Percentiles rank a stretch among this genome's conserved stretches.
Evolutionary conservation across 2,329 filamentous ascomycete genomes (phyloP).

Genomic region (Trichothecium roseum): DNA sequence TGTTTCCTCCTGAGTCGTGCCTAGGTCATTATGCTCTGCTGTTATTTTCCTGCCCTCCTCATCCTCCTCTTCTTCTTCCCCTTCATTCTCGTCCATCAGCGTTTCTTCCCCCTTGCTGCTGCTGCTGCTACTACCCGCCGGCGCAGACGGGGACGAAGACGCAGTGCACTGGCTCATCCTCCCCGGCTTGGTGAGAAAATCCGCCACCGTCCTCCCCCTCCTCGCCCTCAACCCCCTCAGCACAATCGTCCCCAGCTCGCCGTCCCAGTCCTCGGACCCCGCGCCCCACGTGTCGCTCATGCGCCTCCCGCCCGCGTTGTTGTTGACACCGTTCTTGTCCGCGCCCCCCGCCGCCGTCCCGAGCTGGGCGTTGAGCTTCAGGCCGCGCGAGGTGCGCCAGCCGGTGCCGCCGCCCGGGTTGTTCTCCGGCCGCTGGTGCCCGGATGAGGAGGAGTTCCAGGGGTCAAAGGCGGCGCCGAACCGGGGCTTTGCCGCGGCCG

Average conservation of each 20-base stretch:
- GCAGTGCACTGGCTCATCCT: slow-evolving; percentile 29
- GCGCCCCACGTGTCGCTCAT: slow-evolving; percentile 56
- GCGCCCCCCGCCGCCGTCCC: slow-evolving; percentile 33
- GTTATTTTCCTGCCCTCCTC: slow-evolving; percentile 15
- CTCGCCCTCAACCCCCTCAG: slow-evolving; percentile 29
- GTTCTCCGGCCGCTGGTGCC: slow-evolving; percentile 70
- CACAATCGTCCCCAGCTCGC: slow-evolving; percentile 30
- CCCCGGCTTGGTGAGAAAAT: slow-evolving; percentile 41
- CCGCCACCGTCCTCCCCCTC: slow-evolving; percentile 33
- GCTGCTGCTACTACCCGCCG: too few species aligned
- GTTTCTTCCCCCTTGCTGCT: slow-evolving; percentile 13
- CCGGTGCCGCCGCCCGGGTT: slow-evolving; percentile 45
- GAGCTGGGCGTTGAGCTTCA: slow-evolving; percentile 64
- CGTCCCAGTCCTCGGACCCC: slow-evolving; percentile 46
- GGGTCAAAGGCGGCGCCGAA: slow-evolving; percentile 45
- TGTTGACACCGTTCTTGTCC: too few species aligned
- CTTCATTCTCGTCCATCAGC: slow-evolving; percentile 6
- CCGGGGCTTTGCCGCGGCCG: slow-evolving; percentile 28
- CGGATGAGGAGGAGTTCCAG: slow-evolving; percentile 65
- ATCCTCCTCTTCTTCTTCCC: slow-evolving; percentile 25
- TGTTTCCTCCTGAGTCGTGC: too few species aligned
- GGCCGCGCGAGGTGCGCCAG: slow-evolving; percentile 61
- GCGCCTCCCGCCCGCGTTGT: slow-evolving; percentile 45
- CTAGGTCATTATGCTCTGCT: too few species aligned
- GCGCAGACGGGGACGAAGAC: too few species aligned